A percentile compares a stretch with the other conserved stretches of the same genome.
These are phyloP conservation scores for Tulasnella sp. DNA, from an alignment of 768 basidiomycete species.

Conservation along the genomic window DNA sequence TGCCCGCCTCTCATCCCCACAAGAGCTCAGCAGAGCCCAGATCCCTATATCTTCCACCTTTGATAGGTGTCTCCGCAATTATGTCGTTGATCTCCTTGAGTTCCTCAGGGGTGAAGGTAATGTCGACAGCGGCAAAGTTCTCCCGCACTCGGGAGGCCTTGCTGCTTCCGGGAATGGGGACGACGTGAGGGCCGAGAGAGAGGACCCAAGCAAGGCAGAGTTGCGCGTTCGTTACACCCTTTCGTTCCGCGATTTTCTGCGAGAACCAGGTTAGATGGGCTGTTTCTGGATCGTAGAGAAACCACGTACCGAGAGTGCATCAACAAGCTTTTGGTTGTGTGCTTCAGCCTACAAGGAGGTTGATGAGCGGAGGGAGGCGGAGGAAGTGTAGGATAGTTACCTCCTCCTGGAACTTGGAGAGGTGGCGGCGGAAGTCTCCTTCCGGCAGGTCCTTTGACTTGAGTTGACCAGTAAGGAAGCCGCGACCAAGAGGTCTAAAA, in stretches of 20 bases:
- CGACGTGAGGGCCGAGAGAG: constrained; percentile 31
- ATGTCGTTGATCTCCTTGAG: background rate
- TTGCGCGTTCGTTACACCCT: constrained; percentile 32
- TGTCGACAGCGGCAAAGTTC: background rate
- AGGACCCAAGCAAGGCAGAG: constrained; percentile 34
- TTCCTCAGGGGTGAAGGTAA: background rate
- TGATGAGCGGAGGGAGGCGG: constrained; percentile 19
- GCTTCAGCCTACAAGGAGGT: constrained; percentile 27
- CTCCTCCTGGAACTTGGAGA: constrained; percentile 39
- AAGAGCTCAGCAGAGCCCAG: too few species aligned
- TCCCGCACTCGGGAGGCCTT: constrained; percentile 13
- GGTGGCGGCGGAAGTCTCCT: constrained; percentile 30
- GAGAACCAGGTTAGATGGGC: background rate
- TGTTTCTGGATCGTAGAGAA: background rate
- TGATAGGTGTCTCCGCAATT: background rate
- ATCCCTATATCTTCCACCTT: constrained; percentile 15
- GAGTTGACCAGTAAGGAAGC: constrained; percentile 42
- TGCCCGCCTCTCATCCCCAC: too few species aligned
- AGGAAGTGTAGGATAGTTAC: constrained; percentile 19
- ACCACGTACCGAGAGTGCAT: constrained; percentile 24
- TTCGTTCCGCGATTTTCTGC: constrained; percentile 31
- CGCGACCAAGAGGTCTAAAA: constrained; percentile 41
- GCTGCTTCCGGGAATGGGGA: constrained; percentile 36
- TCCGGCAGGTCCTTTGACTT: constrained; percentile 32
- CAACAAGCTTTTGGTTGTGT: constrained; percentile 34